Base-by-base conservation (phyloP, 164 flowering plant species). In the Euptelea pleiosperma region DNA sequence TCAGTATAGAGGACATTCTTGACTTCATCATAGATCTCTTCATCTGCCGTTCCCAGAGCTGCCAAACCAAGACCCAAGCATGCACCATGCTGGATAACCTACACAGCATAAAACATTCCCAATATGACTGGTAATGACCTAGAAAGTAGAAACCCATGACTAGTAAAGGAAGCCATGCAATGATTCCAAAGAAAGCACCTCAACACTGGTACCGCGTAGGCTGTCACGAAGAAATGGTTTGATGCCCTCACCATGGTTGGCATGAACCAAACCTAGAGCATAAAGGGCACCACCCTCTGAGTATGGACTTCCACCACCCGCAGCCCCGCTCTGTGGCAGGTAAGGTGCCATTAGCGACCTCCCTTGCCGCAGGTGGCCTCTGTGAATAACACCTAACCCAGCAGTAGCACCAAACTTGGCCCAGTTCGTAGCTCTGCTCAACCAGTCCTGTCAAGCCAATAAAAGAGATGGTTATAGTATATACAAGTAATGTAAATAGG, bases 31-130 rank as follows among this genome's bases (percentile, higher is more conserved):
- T 78, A 90, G n/a, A 82, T 77, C 2, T 90, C 97, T 62, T 87
- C 87, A 71, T 90, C 97, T 56, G 95, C 95, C 52, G 97, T 90
- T 54, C 97, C 97, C 21, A 90, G 62, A 37, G 95, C 86, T 25
- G 96, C 91, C 75, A 87, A 77, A 44, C 97, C 97, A 70, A 90
- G 95, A 55, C 97, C 97, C 50, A 90, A 72, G 71, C 95, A 87
- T 42, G 95, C 97, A 25, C 95, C 95, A 75, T 90, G 97, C 71
- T 90, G 97, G 45, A 90, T 87, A 70, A 90, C 93, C 97, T 90
- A 81, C 62, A 80, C 0, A 46, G 42, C 28, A 40, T 4, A 25
- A 25, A 49, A 15, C 26, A 8, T 25, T 18, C 60, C 43, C 11
- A 36, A 34, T 19, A 48, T 29, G 18, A 14, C 8, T 5, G 26